Evolutionary conservation across 1,284 basidiomycete species (phyloP).

Genomic region (Irpex rosettiformis): DNA sequence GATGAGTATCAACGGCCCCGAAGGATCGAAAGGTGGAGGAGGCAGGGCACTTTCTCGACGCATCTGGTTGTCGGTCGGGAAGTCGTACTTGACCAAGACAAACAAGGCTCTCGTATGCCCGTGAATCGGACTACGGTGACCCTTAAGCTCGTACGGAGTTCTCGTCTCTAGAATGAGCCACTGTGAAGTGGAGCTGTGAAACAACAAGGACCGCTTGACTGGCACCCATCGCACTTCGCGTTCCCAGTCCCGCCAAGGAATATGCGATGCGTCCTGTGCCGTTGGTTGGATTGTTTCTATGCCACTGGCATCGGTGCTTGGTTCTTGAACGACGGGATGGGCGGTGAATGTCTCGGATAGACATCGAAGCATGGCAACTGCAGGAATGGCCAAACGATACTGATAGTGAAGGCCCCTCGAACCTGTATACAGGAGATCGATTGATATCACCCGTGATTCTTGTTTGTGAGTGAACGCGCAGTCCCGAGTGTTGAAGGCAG

Average conservation of each 20-base stretch:
- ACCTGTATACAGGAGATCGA: neutral
- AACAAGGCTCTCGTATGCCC: neutral
- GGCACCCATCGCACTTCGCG: neutral
- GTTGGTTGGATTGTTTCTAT: too few relatives aligned
- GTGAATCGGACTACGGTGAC: neutral
- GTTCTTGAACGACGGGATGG: neutral
- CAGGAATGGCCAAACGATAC: neutral
- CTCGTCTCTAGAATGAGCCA: neutral
- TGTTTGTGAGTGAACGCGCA: neutral
- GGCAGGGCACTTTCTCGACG: neutral
- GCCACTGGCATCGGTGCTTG: neutral
- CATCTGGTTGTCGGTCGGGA: neutral
- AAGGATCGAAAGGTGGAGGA: neutral
- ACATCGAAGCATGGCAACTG: neutral
- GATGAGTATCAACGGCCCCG: neutral
- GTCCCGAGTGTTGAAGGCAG: neutral
- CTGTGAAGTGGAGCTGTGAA: neutral
- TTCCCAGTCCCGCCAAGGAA: neutral
- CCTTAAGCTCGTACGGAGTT: neutral
- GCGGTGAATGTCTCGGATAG: neutral
- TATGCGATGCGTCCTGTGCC: too few relatives aligned
- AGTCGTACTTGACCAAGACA: neutral
- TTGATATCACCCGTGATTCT: neutral
- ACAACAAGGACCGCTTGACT: neutral
- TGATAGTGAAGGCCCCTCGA: neutral